Evolutionary conservation across 176 grass and related monocot species (phyloP), one percentile per base, ranked within the genome.

Genomic region (Stipa capillata): DNA sequence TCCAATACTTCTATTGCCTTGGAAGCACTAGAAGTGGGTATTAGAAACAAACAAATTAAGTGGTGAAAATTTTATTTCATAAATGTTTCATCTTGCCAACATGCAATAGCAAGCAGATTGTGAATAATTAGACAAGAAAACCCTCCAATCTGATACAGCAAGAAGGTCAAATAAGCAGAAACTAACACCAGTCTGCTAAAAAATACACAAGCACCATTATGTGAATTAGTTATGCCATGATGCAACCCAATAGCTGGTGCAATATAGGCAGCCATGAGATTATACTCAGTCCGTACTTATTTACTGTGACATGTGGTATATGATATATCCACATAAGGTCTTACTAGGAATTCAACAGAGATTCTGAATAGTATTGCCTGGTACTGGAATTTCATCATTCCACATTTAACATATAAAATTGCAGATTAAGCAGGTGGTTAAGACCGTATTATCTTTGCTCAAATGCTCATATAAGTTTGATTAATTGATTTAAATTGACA

Each of bases 1-100:
- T 99, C 97, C 70, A 99, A 82, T 53, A 99, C 88, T 81, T 99
- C 97, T 87, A 99, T 73, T 81, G 97, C 90, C 88, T 95, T 99
- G 17, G 82, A 91, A 76, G 84, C 83, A 85, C 97, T 99, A 60
- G 56, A 88, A 36, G 47, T 65, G 4, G 28, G 13, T 56, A 23
- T 54, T 9, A 84, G 71, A 80, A 29, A 53, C 12, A 44, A 53
- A 29, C 6, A 7, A 2, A 47, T 52, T 75, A 81, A n/a, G 44
- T 49, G 45, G 44, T 65, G 6, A 49, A 21, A n/a, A 9, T 45
- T 32, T 80, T 21, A 5, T 20, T 55, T 31, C 69, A 43, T 66
- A 66, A 29, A 66, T 37, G 18, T 9, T 70, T 31, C 50, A 25
- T 23, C 21, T 65, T 64, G 13, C 14, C 32, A 24, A 59, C 51